Base-by-base conservation (phyloP, 2,329 filamentous ascomycete genomes). In the Chaetomium sp. region DNA sequence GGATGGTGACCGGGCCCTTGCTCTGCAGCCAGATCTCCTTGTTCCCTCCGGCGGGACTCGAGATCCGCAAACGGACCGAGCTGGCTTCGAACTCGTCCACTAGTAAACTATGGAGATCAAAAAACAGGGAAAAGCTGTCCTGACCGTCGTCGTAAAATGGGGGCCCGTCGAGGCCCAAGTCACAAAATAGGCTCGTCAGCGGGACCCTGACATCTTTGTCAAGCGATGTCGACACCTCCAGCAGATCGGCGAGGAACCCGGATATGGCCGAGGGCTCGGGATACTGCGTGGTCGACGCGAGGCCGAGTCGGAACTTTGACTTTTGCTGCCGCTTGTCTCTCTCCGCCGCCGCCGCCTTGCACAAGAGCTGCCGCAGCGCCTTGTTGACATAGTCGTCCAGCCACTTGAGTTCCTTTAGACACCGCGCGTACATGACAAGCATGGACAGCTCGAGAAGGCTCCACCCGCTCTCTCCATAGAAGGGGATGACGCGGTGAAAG, bases 381-480 rank as follows among this genome's bases (percentile, higher is more conserved):
- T 86, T 85, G 16, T 86, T 86, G 19, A 93, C 87, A 72, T 93
- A 96, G 67, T 96, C 92, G 60, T 94, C 90, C 65, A 87, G 87
- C 16, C 87, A 86, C 57, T 90, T 82, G 31, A 97, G 83, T 70
- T 91, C 85, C 69, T 90, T 89, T 31, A 99, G 82, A 75, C 93
- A 98, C 57, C 86, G 85, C 0, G 91, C 86, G 74, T 97, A 95
- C 83, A 97, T 90, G 68, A 91, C 86, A 6, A 98, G 83, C 84
- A 97, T 91, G 0, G 90, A 90, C 3, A 92, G 81, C 73, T 98
- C 93, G 13, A 97, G 81, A 0, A 89, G 80, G 60, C 85, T 87
- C 93, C 95, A 98, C 54, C 88, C 86, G 63, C 85, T 87, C 63
- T 89, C 87, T 0, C 89, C 90, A 70, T 95, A 97, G 67, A 91